These are phyloP conservation scores for Coniochaeta ligniaria DNA, from an alignment of 2,329 filamentous ascomycete species.

Conservation along the genomic window DNA sequence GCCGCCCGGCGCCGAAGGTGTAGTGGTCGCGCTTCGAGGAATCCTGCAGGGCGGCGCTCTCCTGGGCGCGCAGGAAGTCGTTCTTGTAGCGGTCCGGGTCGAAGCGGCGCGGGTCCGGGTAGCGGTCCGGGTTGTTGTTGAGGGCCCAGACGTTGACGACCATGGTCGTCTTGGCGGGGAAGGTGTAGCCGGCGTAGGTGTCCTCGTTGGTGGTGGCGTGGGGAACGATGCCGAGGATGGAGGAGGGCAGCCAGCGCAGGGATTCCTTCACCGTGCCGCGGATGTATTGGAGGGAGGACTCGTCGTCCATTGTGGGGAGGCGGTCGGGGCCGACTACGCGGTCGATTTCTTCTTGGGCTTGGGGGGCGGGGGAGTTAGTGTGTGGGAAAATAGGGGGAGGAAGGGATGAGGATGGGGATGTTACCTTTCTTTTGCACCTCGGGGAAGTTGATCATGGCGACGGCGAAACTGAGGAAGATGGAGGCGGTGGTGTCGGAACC, in stretches of 20 bases:
- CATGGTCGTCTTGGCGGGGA: slow-evolving; percentile 33
- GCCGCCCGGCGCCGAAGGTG: slow-evolving; percentile 43
- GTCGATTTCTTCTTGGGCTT: slow-evolving; percentile 27
- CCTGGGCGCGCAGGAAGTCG: slow-evolving; percentile 10
- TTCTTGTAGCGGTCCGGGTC: slow-evolving; percentile 26
- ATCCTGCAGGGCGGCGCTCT: slow-evolving; percentile 9
- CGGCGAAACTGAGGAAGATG: slow-evolving; percentile 28
- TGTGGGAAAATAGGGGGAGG: not conserved
- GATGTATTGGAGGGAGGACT: slow-evolving; percentile 6
- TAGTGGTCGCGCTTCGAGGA: slow-evolving; percentile 36
- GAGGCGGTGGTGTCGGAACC: slow-evolving; percentile 31
- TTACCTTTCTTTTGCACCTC: slow-evolving; percentile 27
- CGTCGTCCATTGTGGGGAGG: slow-evolving; percentile 25
- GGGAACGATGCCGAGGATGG: slow-evolving; percentile 23
- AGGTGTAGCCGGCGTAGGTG: slow-evolving; percentile 30
- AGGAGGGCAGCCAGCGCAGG: slow-evolving; percentile 32
- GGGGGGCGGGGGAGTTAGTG: too few relatives aligned
- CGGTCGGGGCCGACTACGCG: slow-evolving; percentile 25
- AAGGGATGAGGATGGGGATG: not conserved
- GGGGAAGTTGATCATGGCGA: slow-evolving; percentile 33
- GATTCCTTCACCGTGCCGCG: slow-evolving; percentile 23
- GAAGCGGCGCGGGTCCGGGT: slow-evolving; percentile 29
- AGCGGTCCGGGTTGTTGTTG: slow-evolving; percentile 31
- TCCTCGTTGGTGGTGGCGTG: slow-evolving; percentile 30
- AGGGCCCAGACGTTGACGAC: slow-evolving; percentile 34